Base-by-base conservation (phyloP, 106 monocot species). In the Dioscorea zingiberensis region DNA sequence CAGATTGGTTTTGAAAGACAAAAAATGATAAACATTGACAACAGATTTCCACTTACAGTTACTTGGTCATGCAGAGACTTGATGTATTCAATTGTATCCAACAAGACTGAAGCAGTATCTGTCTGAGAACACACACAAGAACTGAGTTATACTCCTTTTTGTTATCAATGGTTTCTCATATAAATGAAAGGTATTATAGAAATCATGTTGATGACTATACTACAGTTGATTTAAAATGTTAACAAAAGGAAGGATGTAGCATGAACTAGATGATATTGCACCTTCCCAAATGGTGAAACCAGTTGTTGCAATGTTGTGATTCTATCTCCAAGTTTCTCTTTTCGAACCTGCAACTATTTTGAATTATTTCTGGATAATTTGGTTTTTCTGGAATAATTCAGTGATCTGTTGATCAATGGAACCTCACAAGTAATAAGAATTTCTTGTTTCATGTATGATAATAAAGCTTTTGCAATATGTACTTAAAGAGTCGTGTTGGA, bases 301-400 rank as follows among this genome's bases (percentile, higher is more conserved):
- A 60, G 60, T 29, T 60, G 60, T 29, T 60, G 29, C 27, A 60
- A 16, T 16, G 60, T 19, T 27, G 60, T 16, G 29, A 60, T 60
- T 30, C 60, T 60, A 22, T 30, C 60, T 28, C 60, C 15, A 17
- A 60, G 60, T 30, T 60, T 60, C 57, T 60, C 60, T 60, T 60
- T 60, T 17, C 29, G 0, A 60, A 60, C 60, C 60, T 60, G 17
- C 17, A 29, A 60, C 17, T 21, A 24, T 22, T 51, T 24, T 56
- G 4, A 56, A 56, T 22, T 56, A 53, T 18, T 53, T 4, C 10
- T 53, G n/a, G 16, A 53, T 4, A 19, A 19, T 53, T 53, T 4
- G 15, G 19, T 53, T 18, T 53, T 13, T 18, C 51, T 18, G 51
- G 19, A 53, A 19, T 53, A 4, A 4, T 53, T 53, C 19, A 18